A percentile compares a stretch with the other conserved stretches of the same genome.
phyloP scores from a whole-genome alignment of 2,329 filamentous ascomycete genomes.

The Xylariaceae sp. region DNA sequence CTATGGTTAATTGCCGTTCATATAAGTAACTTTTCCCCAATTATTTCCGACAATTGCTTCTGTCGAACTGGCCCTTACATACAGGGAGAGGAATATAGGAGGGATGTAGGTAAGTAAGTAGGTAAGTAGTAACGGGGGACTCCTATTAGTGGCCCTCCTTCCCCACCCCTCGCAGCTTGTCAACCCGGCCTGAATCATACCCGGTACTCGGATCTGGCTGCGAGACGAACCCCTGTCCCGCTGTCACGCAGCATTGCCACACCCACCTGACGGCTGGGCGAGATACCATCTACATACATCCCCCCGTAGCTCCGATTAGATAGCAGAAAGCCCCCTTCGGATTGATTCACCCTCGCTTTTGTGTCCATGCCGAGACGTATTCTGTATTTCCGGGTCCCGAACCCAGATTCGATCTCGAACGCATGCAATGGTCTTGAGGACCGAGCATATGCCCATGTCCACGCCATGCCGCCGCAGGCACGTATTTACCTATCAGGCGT shows the following conservation, averaged over 20 bases:
- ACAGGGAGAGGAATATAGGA: background rate
- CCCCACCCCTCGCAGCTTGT: background rate
- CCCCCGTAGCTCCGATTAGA: background rate
- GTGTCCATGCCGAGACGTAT: background rate
- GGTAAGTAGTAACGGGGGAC: background rate
- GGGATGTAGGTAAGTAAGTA: background rate
- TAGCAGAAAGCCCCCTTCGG: background rate
- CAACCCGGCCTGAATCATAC: constrained; percentile 5
- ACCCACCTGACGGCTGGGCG: constrained; percentile 8
- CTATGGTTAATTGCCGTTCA: too few relatives aligned
- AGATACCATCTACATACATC: background rate
- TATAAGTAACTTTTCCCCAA: too few relatives aligned
- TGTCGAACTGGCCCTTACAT: too few relatives aligned
- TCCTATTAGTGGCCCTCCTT: background rate
- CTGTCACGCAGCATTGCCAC: constrained; percentile 3
- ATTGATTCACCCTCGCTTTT: background rate
- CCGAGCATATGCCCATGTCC: background rate
- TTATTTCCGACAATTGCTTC: too few relatives aligned
- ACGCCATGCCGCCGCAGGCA: background rate
- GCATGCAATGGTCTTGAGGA: constrained; percentile 1
- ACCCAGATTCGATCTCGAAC: background rate
- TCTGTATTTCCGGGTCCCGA: background rate
- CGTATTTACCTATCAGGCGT: background rate
- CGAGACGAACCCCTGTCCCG: constrained; percentile 4
- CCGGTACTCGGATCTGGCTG: constrained; percentile 16